Evolutionary conservation across 2,329 filamentous ascomycete genomes (phyloP).

Genomic region (Lasiodiplodia sp.): DNA sequence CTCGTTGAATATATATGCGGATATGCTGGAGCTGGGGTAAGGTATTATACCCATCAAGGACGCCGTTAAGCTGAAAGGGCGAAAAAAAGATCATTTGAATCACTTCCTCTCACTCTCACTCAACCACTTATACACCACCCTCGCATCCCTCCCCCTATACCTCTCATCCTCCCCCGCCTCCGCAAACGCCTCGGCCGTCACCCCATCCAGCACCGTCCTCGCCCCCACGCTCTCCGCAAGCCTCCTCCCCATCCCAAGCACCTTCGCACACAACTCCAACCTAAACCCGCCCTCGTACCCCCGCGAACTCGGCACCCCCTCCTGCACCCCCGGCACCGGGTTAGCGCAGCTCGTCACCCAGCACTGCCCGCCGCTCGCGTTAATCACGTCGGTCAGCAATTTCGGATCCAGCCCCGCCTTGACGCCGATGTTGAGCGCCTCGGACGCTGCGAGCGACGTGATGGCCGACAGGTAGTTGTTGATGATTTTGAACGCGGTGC

Average conservation of each 20-base stretch:
- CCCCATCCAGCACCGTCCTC: constrained; percentile 57
- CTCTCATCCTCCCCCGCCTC: constrained; percentile 58
- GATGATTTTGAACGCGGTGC: constrained; percentile 88
- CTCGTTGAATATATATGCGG: constrained; percentile 50
- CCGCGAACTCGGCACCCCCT: constrained; percentile 74
- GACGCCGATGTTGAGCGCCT: constrained; percentile 72
- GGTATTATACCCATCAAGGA: neutral
- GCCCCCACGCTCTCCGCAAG: constrained; percentile 61
- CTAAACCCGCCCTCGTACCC: constrained; percentile 68
- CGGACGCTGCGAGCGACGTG: constrained; percentile 79
- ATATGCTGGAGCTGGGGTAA: constrained; percentile 38
- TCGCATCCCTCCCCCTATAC: constrained; percentile 63
- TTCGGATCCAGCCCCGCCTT: constrained; percentile 68
- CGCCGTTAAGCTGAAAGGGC: neutral
- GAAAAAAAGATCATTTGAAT: neutral
- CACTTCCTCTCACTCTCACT: constrained; percentile 61
- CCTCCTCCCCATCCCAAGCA: constrained; percentile 62
- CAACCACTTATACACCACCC: constrained; percentile 64
- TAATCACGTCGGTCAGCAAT: constrained; percentile 84
- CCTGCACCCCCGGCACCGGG: constrained; percentile 84
- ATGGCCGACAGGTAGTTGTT: constrained; percentile 97
- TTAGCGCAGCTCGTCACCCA: constrained; percentile 98
- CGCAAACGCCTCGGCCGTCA: constrained; percentile 60
- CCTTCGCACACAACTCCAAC: constrained; percentile 66
- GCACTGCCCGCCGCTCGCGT: constrained; percentile 88